These are phyloP conservation scores for Fusarium sp. DNA, from an alignment of 2,329 filamentous ascomycete species.

Conservation along the genomic window DNA sequence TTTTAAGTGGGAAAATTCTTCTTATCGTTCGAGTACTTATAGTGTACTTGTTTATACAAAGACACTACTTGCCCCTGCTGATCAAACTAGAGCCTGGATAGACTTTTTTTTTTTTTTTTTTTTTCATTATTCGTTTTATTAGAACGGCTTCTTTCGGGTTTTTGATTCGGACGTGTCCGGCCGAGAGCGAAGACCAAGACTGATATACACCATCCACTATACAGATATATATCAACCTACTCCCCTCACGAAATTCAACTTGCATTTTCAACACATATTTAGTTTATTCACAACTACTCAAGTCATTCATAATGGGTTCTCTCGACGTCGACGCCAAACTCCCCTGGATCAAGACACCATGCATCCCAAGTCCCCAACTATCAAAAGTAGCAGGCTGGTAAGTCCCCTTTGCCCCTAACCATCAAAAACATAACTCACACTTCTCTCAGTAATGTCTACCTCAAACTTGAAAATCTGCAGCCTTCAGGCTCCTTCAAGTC, in stretches of 20 bases:
- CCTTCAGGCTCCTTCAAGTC: conserved; percentile 91
- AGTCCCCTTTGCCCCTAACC: conserved; percentile 36
- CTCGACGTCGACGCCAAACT: conserved; percentile 53
- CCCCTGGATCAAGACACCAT: conserved; percentile 79
- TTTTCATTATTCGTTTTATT: not conserved
- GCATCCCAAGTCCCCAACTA: conserved; percentile 74
- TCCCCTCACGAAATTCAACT: not conserved
- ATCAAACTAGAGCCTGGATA: not conserved
- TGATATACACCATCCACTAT: not conserved
- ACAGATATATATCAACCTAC: not conserved
- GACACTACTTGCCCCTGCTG: not conserved
- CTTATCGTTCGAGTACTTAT: not conserved
- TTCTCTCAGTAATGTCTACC: conserved; percentile 74
- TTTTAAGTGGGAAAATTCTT: not conserved
- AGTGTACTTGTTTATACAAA: not conserved
- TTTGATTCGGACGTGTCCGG: not conserved
- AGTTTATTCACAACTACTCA: not conserved
- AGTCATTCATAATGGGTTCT: conserved; percentile 54
- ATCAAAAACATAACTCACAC: conserved; percentile 4
- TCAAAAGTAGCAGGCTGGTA: conserved; percentile 80
- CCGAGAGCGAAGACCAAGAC: not conserved
- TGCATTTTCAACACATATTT: not conserved
- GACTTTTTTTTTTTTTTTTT: no score
- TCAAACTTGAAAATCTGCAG: conserved; percentile 88
- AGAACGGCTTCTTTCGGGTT: not conserved